Conservation (phyloP, 805 yeast genomes). For the Metschnikowia lunata region DNA sequence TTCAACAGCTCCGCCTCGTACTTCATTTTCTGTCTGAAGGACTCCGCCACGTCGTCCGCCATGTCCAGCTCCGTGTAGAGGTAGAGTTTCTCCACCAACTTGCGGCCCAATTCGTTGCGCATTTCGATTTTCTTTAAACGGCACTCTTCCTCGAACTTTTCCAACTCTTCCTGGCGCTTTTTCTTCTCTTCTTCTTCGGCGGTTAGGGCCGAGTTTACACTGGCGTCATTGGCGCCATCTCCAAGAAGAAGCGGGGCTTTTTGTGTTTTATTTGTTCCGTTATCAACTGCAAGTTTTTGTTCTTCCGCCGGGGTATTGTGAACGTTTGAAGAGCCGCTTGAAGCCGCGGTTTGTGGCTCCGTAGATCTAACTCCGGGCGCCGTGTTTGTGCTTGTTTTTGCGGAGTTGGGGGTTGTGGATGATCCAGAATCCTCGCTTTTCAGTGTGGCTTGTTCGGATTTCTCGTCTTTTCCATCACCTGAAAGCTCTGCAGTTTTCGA, state of each 20-base stretch:
- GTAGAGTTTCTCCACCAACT: conserved; percentile 45
- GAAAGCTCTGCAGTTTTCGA: conserved; percentile 40
- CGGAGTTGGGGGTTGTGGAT: background rate
- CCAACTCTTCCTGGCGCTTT: conserved; percentile 48
- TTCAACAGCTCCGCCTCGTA: conserved; percentile 82
- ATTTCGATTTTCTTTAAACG: conserved; percentile 59
- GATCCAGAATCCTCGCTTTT: background rate
- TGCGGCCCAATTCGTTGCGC: conserved; percentile 56
- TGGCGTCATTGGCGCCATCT: conserved; percentile 6
- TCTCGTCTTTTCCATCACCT: conserved; percentile 25
- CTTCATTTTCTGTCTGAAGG: conserved; percentile 59
- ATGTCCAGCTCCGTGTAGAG: conserved; percentile 42
- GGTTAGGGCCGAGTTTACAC: conserved; percentile 13
- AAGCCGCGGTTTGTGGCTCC: background rate
- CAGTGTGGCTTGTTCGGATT: background rate
- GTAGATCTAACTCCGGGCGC: background rate
- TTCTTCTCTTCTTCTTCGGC: conserved; percentile 41
- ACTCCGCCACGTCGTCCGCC: conserved; percentile 38
- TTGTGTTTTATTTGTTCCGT: background rate
- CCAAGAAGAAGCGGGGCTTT: conserved; percentile 15
- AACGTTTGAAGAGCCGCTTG: background rate
- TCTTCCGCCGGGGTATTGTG: background rate
- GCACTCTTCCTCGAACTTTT: conserved; percentile 74
- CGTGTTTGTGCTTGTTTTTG: background rate
- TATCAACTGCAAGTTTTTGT: background rate